Evolutionary conservation across 805 yeast species (phyloP).

Genomic region (Metschnikowia aberdeeniae): DNA sequence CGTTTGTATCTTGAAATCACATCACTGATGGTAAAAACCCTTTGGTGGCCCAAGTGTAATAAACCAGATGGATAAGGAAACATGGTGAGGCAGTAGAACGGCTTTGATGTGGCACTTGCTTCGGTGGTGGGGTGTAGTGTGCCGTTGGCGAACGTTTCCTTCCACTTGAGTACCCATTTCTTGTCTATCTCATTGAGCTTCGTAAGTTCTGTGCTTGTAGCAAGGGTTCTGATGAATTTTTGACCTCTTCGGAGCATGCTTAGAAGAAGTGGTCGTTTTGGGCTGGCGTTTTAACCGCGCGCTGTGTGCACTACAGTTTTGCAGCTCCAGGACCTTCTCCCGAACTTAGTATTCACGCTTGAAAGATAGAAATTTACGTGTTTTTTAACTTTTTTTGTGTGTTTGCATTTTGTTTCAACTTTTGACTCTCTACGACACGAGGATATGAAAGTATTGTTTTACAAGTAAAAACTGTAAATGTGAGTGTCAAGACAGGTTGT

Average conservation of each 20-base stretch:
- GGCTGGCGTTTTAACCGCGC: background rate
- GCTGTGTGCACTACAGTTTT: background rate
- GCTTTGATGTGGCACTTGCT: slow-evolving; percentile 1
- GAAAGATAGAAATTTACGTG: no score
- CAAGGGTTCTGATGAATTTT: background rate
- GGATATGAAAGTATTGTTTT: no score
- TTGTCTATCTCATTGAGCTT: slow-evolving; percentile 36
- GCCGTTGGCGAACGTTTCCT: slow-evolving; percentile 25
- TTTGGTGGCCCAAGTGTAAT: slow-evolving; percentile 88
- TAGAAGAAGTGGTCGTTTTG: background rate
- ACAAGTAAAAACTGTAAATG: no score
- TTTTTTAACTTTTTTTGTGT: no score
- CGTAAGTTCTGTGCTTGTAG: background rate
- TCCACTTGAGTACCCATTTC: slow-evolving; percentile 56
- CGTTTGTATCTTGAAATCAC: slow-evolving; percentile 73
- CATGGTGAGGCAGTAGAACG: slow-evolving; percentile 73
- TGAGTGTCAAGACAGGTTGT: no score
- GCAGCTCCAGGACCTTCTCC: background rate
- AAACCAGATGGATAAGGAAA: slow-evolving; percentile 96
- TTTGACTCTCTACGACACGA: no score
- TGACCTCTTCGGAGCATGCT: slow-evolving; percentile 2
- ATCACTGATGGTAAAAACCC: slow-evolving; percentile 91
- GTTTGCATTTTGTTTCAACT: no score
- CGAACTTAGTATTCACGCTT: no score
- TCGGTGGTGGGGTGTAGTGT: slow-evolving; percentile 33